Base-by-base conservation (phyloP, 169 alveolate species). In the Plasmodium ovale region DNA sequence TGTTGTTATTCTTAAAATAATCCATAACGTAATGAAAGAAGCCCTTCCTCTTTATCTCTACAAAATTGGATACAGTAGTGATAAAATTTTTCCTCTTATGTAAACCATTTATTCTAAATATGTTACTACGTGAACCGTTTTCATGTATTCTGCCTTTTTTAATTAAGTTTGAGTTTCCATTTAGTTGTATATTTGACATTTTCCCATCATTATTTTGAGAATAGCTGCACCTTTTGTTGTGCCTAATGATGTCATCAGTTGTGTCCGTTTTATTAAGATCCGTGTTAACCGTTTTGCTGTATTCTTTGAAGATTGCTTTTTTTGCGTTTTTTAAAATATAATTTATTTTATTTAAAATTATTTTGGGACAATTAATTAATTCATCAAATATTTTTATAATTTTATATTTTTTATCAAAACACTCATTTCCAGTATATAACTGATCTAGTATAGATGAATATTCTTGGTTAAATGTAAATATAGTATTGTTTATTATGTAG, bases 351-450 rank as follows among this genome's bases (percentile, higher is more conserved):
- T 82, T 47, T 42, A 82, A 53, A 65, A 82, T 64, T 1, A 82
- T 65, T 31, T 82, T 64, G 7, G 90, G 90, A 27, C 90, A 82
- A 47, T 82, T 67, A 82, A 82, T 82, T 49, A 82, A 49, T 54
- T 82, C 90, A 49, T 82, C 90, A 58, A 82, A 82, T 51, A 82
- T 82, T 64, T 82, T 65, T 65, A 82, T 39, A 37, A 82, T 67
- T 82, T 82, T 82, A 58, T 82, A 47, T 82, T 67, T 64, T 64
- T 67, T 82, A 56, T 82, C 90, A 82, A 82, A 82, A 47, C 90
- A 82, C 42, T 82, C 90, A 51, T 53, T 29, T 64, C 64, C 90
- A 65, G 25, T 29, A 27, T 42, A 51, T 64, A 82, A 58, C 64
- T 82, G 54, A 64, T 82, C 79, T 54, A 69, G 27, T 49, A 82